phyloP scores from a whole-genome alignment of 257 asterid genomes.

The Solanum etuberosum region DNA sequence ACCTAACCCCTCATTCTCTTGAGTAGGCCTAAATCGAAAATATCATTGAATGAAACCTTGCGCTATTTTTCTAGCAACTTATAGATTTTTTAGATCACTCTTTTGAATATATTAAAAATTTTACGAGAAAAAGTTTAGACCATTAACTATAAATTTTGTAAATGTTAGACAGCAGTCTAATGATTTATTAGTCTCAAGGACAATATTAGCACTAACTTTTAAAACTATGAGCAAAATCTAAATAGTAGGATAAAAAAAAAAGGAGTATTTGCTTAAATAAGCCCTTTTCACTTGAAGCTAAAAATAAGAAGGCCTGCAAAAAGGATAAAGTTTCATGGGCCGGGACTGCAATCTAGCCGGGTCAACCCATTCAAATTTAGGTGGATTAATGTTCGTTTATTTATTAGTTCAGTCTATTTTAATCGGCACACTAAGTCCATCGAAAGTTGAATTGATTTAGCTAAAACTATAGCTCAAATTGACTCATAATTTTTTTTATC shows the following conservation, averaged over 20 bases:
- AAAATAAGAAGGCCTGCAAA: neutral
- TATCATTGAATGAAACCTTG: accelerated
- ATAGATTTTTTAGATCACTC: neutral
- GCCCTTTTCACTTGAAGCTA: neutral
- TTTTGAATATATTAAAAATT: neutral
- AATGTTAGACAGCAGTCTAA: neutral
- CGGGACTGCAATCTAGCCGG: neutral
- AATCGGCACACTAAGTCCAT: neutral
- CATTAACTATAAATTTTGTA: neutral
- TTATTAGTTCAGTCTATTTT: neutral
- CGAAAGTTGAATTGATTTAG: neutral
- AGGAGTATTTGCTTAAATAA: neutral
- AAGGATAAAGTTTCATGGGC: neutral
- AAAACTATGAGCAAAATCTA: neutral
- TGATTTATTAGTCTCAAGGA: neutral
- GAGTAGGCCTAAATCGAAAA: too few relatives aligned
- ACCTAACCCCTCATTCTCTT: neutral
- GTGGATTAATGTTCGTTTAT: neutral
- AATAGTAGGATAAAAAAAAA: neutral
- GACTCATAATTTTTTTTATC: neutral
- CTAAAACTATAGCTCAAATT: neutral
- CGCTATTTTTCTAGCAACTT: accelerated
- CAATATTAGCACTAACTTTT: neutral
- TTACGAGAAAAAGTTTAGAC: accelerated
- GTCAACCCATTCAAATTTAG: neutral